Evolutionary conservation across 2,329 filamentous ascomycete species (phyloP), one percentile per base, ranked within the genome.

Genomic region (Hypomyces perniciosus): DNA sequence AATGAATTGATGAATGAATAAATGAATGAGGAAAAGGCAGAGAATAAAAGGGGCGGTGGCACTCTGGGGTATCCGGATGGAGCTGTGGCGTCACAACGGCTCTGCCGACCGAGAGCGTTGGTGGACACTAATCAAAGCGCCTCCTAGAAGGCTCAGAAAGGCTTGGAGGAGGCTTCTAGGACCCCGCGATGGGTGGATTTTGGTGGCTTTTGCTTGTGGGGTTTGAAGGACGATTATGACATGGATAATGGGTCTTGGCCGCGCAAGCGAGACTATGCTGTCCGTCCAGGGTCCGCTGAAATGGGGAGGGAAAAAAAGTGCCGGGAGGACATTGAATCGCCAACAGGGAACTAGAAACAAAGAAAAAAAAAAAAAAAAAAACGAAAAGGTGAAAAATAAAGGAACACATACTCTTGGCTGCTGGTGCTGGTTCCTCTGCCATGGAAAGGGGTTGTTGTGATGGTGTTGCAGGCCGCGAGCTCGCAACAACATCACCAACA

Each of bases 381-480:
- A n/a, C n/a, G 39, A 8, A 29, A 9, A 10, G 28, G 12, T 29
- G 29, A 40, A 54, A 51, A 46, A 51, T 56, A 28, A 57, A 33
- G 34, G 8, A 26, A 12, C 26, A 51, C 48, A 53, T 48, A 62
- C 57, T 50, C 50, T 51, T 57, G 27, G 43, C 33, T 38, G 43
- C 35, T 20, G 35, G 28, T 13, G 34, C 44, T 26, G 48, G 47
- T 26, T 51, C 47, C 8, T 37, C 20, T n/a, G 51, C 34, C 9
- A 20, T 20, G 20, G 35, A 12, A 8, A 20, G 6, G 6, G 40
- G 40, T 12, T 13, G 40, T 20, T 26, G 13, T 6, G 40, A 42
- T 27, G 42, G 42, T n/a, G 64, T 67, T 47, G 59, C 59, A 34
- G 62, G 62, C 31, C 57, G 60, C 35, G 65, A 67, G 20, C 52